Evolutionary conservation across 192 early-diverging fungal genomes (phyloP).

Genomic region (Rhizoclosmatium globosum): DNA sequence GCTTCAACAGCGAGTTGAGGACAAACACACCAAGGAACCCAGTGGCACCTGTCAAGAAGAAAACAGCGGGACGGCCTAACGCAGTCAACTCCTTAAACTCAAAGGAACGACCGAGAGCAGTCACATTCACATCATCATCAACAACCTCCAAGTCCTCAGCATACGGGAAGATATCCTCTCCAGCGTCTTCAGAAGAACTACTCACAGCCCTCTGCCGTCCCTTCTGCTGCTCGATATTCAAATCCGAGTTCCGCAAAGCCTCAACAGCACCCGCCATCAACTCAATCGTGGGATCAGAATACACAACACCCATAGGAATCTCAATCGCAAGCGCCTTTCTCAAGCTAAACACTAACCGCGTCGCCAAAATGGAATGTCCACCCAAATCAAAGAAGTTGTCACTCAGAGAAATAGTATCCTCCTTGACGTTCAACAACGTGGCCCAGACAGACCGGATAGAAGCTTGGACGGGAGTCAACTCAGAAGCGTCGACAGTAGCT

Average conservation of each 20-base stretch:
- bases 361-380: slow-evolving; percentile 97
- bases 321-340: slow-evolving; percentile 86
- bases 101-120: slow-evolving; percentile 32
- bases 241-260: slow-evolving; percentile 67
- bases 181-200: slow-evolving; percentile 25
- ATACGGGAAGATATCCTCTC: slow-evolving; percentile 73
- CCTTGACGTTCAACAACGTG: slow-evolving; percentile 74
- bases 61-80: slow-evolving; percentile 48
- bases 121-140: slow-evolving; percentile 45
- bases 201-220: neutral
- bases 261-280: slow-evolving; percentile 90
- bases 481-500: slow-evolving; percentile 23
- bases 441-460: slow-evolving; percentile 86
- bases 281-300: slow-evolving; percentile 83
- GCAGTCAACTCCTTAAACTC: slow-evolving; percentile 40
- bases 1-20: slow-evolving; percentile 71
- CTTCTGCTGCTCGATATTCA: slow-evolving; percentile 61
- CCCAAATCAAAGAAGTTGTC: slow-evolving; percentile 98
- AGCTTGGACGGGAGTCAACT: slow-evolving; percentile 62
- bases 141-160: slow-evolving; percentile 84
- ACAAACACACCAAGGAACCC: slow-evolving; percentile 98
- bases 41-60: slow-evolving; percentile 87
- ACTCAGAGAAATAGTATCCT: slow-evolving; percentile 68
- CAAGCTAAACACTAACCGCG: slow-evolving; percentile 94
- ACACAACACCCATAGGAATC: slow-evolving; percentile 91